These are phyloP conservation scores for Microdochium nivale DNA, from an alignment of 2,329 filamentous ascomycete species.

Conservation along the genomic window DNA sequence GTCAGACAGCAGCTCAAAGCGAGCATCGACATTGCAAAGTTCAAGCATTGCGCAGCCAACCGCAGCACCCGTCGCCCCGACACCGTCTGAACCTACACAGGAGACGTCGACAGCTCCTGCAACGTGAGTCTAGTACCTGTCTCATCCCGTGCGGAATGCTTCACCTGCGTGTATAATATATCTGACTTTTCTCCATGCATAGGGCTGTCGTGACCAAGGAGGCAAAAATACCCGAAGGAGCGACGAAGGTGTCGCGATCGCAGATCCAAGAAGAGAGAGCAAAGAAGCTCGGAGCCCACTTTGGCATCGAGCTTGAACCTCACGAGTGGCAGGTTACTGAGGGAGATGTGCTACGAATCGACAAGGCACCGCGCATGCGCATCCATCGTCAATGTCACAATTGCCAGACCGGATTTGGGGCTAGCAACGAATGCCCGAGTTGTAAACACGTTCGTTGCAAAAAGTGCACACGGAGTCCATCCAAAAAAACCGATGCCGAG, in stretches of 20 bases:
- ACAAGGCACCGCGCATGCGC: constrained; percentile 71
- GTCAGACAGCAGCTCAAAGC: background rate
- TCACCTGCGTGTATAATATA: background rate
- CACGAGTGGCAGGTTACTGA: constrained; percentile 43
- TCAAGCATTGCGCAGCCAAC: background rate
- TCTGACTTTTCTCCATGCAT: background rate
- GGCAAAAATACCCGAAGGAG: constrained; percentile 8
- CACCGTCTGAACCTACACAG: background rate
- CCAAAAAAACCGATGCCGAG: constrained; percentile 51
- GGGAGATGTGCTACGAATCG: constrained; percentile 53
- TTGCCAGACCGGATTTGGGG: constrained; percentile 67
- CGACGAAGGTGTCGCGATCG: constrained; percentile 33
- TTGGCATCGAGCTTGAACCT: constrained; percentile 46
- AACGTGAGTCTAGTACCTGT: background rate
- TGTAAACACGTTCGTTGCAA: constrained; percentile 78
- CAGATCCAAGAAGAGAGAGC: constrained; percentile 48
- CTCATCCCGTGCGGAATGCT: background rate
- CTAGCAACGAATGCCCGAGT: constrained; percentile 62
- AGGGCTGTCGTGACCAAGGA: background rate
- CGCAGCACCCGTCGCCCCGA: background rate
- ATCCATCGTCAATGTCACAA: constrained; percentile 73
- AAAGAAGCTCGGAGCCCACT: constrained; percentile 44
- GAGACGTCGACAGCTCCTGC: background rate
- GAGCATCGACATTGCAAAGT: background rate
- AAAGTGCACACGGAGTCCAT: constrained; percentile 68